Percentiles rank a stretch among this genome's conserved stretches.
Conservation (phyloP, 441 rosid species). For the Codiaeum variegatum region DNA sequence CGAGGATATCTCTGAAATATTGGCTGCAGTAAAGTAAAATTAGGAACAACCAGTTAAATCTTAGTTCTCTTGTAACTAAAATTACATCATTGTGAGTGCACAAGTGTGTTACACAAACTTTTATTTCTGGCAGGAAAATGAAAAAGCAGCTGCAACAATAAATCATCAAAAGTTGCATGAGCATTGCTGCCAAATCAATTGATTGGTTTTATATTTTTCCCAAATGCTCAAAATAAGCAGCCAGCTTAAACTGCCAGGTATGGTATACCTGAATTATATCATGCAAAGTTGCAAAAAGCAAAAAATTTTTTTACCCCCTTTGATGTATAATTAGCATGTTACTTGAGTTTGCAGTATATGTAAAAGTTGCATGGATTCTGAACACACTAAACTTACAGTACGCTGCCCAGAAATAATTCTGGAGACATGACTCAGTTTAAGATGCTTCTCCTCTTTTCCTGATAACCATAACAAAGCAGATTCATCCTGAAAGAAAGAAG, state of each 20-base stretch:
- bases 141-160: slow-evolving; percentile 8
- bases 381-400: slow-evolving; percentile 61
- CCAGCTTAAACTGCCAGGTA: background rate
- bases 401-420: slow-evolving; percentile 94
- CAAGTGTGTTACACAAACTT: background rate
- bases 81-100: background rate
- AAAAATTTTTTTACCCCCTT: background rate
- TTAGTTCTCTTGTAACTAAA: background rate
- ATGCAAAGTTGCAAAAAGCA: background rate
- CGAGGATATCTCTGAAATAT: slow-evolving; percentile 91
- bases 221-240: background rate
- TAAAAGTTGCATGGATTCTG: background rate
- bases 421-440: slow-evolving; percentile 79
- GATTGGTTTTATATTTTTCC: background rate
- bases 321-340: background rate
- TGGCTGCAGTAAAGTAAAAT: slow-evolving; percentile 51
- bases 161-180: too few species aligned
- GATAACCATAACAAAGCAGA: slow-evolving; percentile 90
- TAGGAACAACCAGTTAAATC: slow-evolving; percentile 1
- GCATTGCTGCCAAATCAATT: too few species aligned
- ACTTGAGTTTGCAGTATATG: background rate
- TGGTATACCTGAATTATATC: background rate
- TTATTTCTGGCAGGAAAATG: background rate
- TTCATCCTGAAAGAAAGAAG: slow-evolving; percentile 64
- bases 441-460: slow-evolving; percentile 91